These are phyloP conservation scores for Cladosporium sp. DNA, from an alignment of 2,329 filamentous ascomycete genomes.

Conservation along the genomic window DNA sequence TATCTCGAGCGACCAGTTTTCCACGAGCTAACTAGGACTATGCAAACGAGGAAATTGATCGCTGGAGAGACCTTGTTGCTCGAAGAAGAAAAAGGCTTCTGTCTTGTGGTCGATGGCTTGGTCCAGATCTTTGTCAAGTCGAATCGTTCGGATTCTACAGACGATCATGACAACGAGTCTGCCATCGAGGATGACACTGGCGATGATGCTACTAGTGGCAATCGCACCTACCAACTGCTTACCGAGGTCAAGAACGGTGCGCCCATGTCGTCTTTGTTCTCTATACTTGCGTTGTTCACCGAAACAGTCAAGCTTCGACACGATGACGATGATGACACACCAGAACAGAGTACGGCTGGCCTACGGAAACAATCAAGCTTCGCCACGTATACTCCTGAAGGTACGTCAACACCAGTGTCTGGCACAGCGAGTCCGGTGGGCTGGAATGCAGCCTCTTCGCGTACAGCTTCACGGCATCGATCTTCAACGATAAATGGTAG, in stretches of 20 bases:
- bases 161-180: slow-evolving; percentile 39
- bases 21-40: slow-evolving; percentile 92
- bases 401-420: slow-evolving; percentile 22
- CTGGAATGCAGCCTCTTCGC: slow-evolving; percentile 20
- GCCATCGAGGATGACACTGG: slow-evolving; percentile 45
- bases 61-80: slow-evolving; percentile 91
- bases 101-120: slow-evolving; percentile 89
- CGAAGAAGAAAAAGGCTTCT: slow-evolving; percentile 97
- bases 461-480: slow-evolving; percentile 25
- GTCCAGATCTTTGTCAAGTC: slow-evolving; percentile 99
- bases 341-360: slow-evolving; percentile 18
- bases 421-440: slow-evolving; percentile 21
- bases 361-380: slow-evolving; percentile 22
- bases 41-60: slow-evolving; percentile 96
- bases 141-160: slow-evolving; percentile 48
- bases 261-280: slow-evolving; percentile 97
- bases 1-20: slow-evolving; percentile 96
- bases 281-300: slow-evolving; percentile 93
- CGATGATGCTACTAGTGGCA: slow-evolving; percentile 63
- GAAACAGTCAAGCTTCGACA: slow-evolving; percentile 81
- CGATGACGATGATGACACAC: slow-evolving; percentile 58
- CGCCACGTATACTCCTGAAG: slow-evolving; percentile 17
- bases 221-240: slow-evolving; percentile 87
- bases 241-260: slow-evolving; percentile 98
- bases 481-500: slow-evolving; percentile 14